Base-by-base conservation (phyloP, 2,329 filamentous ascomycete genomes). In the Fusarium nurragi region DNA sequence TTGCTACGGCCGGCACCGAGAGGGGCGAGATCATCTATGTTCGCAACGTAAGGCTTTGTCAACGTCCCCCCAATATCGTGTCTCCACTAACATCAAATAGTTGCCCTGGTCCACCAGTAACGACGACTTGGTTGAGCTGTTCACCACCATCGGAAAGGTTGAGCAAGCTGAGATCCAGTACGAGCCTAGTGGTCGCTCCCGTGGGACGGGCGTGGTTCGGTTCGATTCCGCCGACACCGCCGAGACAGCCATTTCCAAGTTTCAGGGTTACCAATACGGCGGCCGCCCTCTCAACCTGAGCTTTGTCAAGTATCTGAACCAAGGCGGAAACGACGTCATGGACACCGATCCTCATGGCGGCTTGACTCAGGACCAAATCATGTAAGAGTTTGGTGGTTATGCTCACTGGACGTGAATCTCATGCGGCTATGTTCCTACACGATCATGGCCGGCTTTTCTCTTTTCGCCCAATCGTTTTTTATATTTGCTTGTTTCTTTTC, bases 121-220 rank as follows among this genome's bases (percentile, higher is more conserved):
- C 75, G 95, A 99, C 65, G 95, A 99, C 77, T 83, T 99, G 23
- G 88, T 98, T 55, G 95, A 99, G 77, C 86, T 99, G 19, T 99
- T 99, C 83, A 94, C 91, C 18, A 99, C 95, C 12, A 99, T 99
- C 74, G 95, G 95, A 66, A 97, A 97, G 78, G 95, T 99, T 59
- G 93, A 97, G 73, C 93, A 95, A 73, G 95, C 95, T n/a, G 95
- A 99, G 80, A 98, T 99, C 55, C 95, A 99, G 79, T 98, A 99
- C 75, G 95, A 99, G 78, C 91, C 92, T 5, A 98, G 96, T 73
- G 95, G 95, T 41, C 92, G 95, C 71, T 99, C 95, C 60, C 91
- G 93, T 66, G 95, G 95, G 66, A 95, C 92, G 58, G 95, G 95
- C 75, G 95, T 99, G n/a, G 95, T 99, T 54, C 90, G 95, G 64